phyloP scores from a whole-genome alignment of 169 alveolate genomes.

The Eimeria zaria region DNA sequence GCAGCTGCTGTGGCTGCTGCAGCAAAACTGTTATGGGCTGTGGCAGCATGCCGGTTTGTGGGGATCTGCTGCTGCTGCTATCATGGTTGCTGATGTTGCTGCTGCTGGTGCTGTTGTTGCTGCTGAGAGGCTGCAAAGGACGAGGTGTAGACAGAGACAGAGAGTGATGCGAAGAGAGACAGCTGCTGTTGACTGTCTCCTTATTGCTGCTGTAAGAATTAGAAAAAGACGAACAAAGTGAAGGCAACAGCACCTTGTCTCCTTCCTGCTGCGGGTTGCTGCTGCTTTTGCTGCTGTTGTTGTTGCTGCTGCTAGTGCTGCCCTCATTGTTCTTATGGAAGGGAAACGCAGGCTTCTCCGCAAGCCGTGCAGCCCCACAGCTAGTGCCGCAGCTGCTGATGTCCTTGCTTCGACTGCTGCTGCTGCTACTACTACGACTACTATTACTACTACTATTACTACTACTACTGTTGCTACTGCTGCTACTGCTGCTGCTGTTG shows the following conservation, averaged over 20 bases:
- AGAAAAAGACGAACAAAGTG: background rate
- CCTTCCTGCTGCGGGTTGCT: background rate
- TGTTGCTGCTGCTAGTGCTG: slow-evolving; percentile 4
- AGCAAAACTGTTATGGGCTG: background rate
- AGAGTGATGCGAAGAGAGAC: background rate
- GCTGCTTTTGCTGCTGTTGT: background rate
- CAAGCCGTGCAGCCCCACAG: background rate
- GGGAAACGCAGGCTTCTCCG: background rate
- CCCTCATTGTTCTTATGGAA: background rate
- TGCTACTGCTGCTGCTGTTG: background rate
- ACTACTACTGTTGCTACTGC: background rate
- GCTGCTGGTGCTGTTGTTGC: background rate
- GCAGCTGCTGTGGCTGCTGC: slow-evolving; percentile 11
- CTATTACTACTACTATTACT: background rate
- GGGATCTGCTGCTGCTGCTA: slow-evolving; percentile 29
- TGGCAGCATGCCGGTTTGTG: background rate
- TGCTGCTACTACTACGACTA: background rate
- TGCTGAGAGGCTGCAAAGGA: background rate
- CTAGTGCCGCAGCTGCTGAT: background rate
- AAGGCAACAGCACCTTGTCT: background rate
- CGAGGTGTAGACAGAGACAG: background rate
- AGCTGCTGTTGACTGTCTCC: slow-evolving; percentile 11
- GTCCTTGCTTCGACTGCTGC: background rate
- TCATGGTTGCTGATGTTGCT: background rate
- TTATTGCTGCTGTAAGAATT: background rate